Conservation (phyloP, 805 yeast species). For the Lipomyces yamadae region DNA sequence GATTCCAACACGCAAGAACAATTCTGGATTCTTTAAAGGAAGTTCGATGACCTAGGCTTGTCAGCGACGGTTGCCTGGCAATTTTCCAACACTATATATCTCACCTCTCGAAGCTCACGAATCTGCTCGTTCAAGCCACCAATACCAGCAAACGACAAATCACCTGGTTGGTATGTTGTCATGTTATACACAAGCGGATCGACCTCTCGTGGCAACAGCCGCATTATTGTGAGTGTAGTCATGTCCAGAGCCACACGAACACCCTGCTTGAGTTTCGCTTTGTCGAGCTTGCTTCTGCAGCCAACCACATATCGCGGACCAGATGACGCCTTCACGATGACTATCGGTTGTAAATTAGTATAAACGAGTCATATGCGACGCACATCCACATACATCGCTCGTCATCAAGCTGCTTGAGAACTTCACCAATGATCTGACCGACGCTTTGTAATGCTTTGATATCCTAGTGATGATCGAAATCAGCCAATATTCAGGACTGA, state of each 20-base stretch:
- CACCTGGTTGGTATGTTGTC: conserved; percentile 99
- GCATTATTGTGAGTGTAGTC: conserved; percentile 97
- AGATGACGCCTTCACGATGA: conserved; percentile 92
- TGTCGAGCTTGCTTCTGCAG: conserved; percentile 89
- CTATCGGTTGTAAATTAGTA: conserved; percentile 15
- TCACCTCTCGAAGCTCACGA: conserved; percentile 85
- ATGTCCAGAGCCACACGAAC: conserved; percentile 96
- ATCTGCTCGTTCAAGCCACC: conserved; percentile 97
- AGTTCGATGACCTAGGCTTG: conserved; percentile 80
- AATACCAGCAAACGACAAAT: conserved; percentile 88
- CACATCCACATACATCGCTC: conserved; percentile 63
- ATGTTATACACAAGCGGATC: conserved; percentile 97
- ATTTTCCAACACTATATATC: neutral
- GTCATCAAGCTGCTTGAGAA: conserved; percentile 90
- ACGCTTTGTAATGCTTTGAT: conserved; percentile 96
- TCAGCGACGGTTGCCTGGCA: neutral
- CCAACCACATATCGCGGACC: conserved; percentile 99
- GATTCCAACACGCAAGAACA: conserved; percentile 93
- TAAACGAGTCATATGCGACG: neutral
- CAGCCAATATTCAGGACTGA: neutral
- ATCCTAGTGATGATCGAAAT: conserved; percentile 52
- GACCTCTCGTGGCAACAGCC: conserved; percentile 95
- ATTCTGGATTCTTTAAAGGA: conserved; percentile 95
- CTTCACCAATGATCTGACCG: conserved; percentile 97
- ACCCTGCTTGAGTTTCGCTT: conserved; percentile 84